Percentiles rank a stretch among this genome's conserved stretches.
phyloP scores from a whole-genome alignment of 306 rosid species.

The Cucumis cinereus region DNA sequence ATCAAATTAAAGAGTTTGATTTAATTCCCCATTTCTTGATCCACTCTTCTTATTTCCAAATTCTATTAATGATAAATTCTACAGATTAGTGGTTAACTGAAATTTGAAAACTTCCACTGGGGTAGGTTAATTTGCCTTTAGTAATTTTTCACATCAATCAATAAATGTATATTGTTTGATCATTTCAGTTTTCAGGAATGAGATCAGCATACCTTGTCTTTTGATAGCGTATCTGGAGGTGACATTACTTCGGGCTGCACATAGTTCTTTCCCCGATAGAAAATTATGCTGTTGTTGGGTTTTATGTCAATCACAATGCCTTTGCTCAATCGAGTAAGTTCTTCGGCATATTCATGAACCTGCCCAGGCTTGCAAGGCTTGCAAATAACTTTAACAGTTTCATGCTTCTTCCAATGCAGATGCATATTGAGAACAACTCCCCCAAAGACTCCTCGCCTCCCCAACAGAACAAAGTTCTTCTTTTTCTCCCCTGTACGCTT shows the following conservation, averaged over 20 bases:
- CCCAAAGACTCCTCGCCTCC: slow-evolving; percentile 90
- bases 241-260: slow-evolving; percentile 79
- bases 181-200: not conserved
- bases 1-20: not conserved
- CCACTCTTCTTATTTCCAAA: too few species aligned
- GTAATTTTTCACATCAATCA: not conserved
- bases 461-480: slow-evolving; percentile 66
- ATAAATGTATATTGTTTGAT: not conserved
- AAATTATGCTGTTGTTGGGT: slow-evolving; percentile 44
- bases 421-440: slow-evolving; percentile 96
- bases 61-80: not conserved
- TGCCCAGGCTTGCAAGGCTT: slow-evolving; percentile 86
- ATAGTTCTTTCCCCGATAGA: slow-evolving; percentile 80
- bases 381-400: slow-evolving; percentile 79
- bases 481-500: slow-evolving; percentile 91
- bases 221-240: slow-evolving; percentile 67
- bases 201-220: slow-evolving; percentile 51
- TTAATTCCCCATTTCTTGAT: too few species aligned
- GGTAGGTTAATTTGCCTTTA: too few species aligned
- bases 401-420: slow-evolving; percentile 91
- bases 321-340: slow-evolving; percentile 79
- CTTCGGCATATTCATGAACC: slow-evolving; percentile 66
- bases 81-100: too few species aligned
- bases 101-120: too few species aligned
- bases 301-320: slow-evolving; percentile 81